Evolutionary conservation across 768 basidiomycete genomes (phyloP), one percentile per base, ranked within the genome.

Genomic region (Mycena sanguinolenta): DNA sequence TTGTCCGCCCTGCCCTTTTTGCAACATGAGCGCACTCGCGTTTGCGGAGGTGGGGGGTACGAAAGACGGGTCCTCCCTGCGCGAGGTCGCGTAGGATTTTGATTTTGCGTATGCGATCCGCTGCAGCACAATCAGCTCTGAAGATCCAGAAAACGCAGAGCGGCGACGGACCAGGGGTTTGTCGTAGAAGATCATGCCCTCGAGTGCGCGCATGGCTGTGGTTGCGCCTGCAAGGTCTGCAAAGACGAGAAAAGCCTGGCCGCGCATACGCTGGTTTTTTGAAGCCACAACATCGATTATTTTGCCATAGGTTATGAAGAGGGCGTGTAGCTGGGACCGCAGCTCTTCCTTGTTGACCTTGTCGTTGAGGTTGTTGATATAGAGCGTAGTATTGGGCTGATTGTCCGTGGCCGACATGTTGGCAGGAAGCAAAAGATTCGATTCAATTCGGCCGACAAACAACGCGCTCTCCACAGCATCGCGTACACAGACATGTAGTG

Each of bases 201-300:
- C 93, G 78, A 96, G 93, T 54, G 93, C 95, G 58, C 97, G 88
- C 90, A 98, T 88, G 39, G 97, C 97, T 63, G 95, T 90, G 7
- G 97, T 98, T 67, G 96, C 95, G 63, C 91, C 90, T 13, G 94
- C 89, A 58, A 97, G 90, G 83, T 99, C 97, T 59, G 90, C 88
- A 82, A 98, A 99, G 75, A 97, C 96, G 77, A 98, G 91, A 82
- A 98, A 99, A 1, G 97, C 97, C 81, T 98, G 96, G 25, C 96
- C 97, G 73, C 92, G 89, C 91, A 94, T 95, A 81, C 91, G 93
- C 67, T 89, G 83, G 78, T 86, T 89, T 81, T 97, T 96, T 28
- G 92, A 90, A 27, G 97, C 96, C 67, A 98, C 89, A 68, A 99
- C 90, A 79, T 98, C 97, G 84, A 99, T 89, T 67, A 99, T 85